A percentile compares a stretch with the other conserved stretches of the same genome.
phyloP scores from a whole-genome alignment of 1,139 yeast genomes.

The Diutina mesorugosa region DNA sequence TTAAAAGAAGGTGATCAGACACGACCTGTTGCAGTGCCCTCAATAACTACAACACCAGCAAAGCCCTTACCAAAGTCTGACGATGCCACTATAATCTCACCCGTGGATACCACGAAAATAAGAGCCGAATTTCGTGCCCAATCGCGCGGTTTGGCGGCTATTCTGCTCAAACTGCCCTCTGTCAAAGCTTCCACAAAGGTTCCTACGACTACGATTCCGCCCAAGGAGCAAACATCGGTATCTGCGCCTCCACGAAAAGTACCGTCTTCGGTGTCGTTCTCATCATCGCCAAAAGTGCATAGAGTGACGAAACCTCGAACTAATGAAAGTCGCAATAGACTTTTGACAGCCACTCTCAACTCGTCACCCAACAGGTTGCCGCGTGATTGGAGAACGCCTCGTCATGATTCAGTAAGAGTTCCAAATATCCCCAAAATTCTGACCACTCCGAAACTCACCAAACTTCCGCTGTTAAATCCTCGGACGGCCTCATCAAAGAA shows the following conservation, averaged over 20 bases:
- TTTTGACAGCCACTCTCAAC: neutral
- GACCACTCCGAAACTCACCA: neutral
- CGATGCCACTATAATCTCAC: neutral
- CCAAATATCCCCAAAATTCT: neutral
- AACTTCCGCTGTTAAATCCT: neutral
- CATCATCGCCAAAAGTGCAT: neutral
- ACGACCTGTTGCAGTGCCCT: neutral
- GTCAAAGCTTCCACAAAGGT: neutral
- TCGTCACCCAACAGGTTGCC: neutral
- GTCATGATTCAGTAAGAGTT: neutral
- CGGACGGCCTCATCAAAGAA: neutral
- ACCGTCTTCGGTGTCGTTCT: neutral
- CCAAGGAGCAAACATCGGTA: neutral
- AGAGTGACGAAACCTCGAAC: neutral
- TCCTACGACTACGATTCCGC: too few relatives aligned
- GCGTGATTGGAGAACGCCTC: neutral
- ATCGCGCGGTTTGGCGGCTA: neutral
- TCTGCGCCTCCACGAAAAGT: neutral
- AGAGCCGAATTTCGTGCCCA: neutral
- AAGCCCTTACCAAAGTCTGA: neutral
- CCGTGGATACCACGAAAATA: neutral
- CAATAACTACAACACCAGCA: neutral
- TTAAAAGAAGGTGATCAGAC: too few relatives aligned
- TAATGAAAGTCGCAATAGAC: neutral
- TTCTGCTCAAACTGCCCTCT: neutral